Evolutionary conservation across 148 eudicot species (phyloP).

Genomic region (Rhododendron vialii): DNA sequence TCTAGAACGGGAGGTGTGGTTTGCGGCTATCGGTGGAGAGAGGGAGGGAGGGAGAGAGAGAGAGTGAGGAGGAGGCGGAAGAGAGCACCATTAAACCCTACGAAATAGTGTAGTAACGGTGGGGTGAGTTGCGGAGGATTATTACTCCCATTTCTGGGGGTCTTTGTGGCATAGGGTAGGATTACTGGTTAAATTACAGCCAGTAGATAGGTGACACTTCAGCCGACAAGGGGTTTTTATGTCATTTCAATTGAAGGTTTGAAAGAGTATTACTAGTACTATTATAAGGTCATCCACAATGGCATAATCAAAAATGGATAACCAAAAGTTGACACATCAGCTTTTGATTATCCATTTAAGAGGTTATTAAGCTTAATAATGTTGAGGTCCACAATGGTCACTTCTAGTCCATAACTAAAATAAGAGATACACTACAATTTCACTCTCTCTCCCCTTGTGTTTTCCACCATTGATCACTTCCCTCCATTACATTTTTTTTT

Average conservation of each 20-base stretch:
- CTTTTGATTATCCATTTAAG: too few relatives aligned
- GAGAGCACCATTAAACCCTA: not conserved
- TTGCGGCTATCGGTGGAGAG: not conserved
- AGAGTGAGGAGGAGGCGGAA: not conserved
- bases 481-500: too few relatives aligned
- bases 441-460: too few relatives aligned
- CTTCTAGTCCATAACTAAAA: too few relatives aligned
- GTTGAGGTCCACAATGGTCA: too few relatives aligned
- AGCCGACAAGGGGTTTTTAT: not conserved
- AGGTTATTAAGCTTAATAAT: too few relatives aligned
- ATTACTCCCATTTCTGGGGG: not conserved
- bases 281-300: too few relatives aligned
- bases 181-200: not conserved
- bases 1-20: not conserved
- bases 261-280: too few relatives aligned
- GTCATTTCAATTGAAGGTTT: not conserved
- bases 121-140: not conserved
- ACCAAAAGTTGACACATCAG: too few relatives aligned
- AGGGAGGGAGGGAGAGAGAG: not conserved
- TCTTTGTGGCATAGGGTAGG: not conserved
- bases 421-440: too few relatives aligned
- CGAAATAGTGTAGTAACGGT: not conserved
- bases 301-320: too few relatives aligned
- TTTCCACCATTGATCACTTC: too few relatives aligned
- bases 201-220: not conserved